Conservation (phyloP, 2,329 filamentous ascomycete genomes). For the Trichoderma koningiopsis region DNA sequence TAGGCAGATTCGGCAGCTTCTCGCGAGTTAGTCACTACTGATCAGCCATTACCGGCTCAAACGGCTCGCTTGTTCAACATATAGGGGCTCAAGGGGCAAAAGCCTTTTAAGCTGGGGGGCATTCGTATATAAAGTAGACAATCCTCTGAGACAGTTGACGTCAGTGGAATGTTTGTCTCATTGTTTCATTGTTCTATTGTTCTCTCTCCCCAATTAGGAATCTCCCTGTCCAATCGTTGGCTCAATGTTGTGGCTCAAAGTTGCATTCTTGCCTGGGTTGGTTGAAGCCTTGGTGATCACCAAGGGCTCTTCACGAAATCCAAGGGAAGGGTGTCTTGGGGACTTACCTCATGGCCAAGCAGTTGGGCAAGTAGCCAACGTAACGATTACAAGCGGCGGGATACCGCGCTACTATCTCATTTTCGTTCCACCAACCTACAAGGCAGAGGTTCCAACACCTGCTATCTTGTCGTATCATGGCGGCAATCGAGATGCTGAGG, state of each 20-base stretch:
- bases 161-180: constrained; percentile 8
- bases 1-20: background rate
- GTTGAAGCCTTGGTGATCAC: constrained; percentile 1
- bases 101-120: background rate
- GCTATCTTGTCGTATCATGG: constrained; percentile 2
- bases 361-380: background rate
- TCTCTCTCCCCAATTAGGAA: background rate
- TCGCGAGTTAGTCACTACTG: background rate
- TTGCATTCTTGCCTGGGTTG: constrained; percentile 1
- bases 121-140: background rate
- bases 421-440: constrained; percentile 1
- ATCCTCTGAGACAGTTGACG: constrained; percentile 7
- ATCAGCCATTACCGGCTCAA: background rate
- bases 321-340: background rate
- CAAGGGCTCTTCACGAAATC: background rate
- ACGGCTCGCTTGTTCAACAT: background rate
- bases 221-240: background rate
- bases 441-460: background rate
- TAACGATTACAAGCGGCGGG: constrained; percentile 1
- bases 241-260: background rate
- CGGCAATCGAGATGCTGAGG: background rate
- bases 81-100: background rate
- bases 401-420: background rate
- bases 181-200: background rate
- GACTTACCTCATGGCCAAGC: background rate